A percentile compares a stretch with the other conserved stretches of the same genome.
Conservation (phyloP, 2,329 filamentous ascomycete species). For the Teratosphaeria zuluensis region DNA sequence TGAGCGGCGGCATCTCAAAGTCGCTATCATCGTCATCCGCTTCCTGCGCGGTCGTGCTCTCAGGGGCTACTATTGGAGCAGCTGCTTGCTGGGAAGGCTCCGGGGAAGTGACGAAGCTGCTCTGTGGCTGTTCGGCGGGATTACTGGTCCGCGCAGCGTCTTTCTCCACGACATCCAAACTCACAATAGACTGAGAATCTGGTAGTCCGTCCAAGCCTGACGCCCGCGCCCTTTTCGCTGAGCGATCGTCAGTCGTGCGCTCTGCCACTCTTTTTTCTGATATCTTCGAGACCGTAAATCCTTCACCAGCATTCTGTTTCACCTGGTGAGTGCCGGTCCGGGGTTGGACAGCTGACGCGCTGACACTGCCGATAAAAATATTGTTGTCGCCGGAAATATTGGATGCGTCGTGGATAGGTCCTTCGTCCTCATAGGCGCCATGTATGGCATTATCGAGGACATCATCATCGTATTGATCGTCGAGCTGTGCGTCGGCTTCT, state of each 20-base stretch:
- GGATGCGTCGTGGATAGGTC: neutral
- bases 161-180: conserved; percentile 6
- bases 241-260: neutral
- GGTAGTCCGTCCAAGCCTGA: neutral
- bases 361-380: neutral
- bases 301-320: neutral
- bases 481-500: conserved; percentile 7
- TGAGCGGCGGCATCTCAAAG: conserved; percentile 27
- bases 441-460: neutral
- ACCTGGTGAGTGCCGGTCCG: neutral
- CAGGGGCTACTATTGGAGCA: conserved; percentile 1
- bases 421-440: neutral
- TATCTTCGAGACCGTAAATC: neutral
- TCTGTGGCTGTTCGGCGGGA: neutral
- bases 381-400: neutral
- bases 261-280: neutral
- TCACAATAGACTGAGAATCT: neutral
- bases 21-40: conserved; percentile 24
- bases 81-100: conserved; percentile 3
- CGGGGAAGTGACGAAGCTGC: conserved; percentile 5
- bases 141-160: conserved; percentile 5
- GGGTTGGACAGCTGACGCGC: too few species aligned
- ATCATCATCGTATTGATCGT: conserved; percentile 3
- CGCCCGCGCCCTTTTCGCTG: neutral
- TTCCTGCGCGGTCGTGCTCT: neutral